A percentile compares a stretch with the other conserved stretches of the same genome.
Conservation (phyloP, 2,329 filamentous ascomycete species). For the Colletotrichum costaricense region DNA sequence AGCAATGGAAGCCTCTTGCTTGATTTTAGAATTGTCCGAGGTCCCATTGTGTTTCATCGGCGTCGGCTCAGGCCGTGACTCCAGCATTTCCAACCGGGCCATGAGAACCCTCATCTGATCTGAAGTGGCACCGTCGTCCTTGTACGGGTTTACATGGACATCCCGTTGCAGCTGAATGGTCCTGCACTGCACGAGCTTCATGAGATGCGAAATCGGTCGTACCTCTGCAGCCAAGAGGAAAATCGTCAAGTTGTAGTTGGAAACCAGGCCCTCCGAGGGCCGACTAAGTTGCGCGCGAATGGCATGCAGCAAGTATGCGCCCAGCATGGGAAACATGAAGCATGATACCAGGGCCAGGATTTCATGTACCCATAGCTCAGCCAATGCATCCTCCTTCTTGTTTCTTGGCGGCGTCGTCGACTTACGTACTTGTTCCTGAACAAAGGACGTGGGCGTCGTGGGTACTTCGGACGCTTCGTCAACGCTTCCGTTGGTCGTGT, state of each 20-base stretch:
- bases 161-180: constrained; percentile 85
- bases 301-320: constrained; percentile 85
- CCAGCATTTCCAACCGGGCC: constrained; percentile 76
- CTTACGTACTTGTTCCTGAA: constrained; percentile 36
- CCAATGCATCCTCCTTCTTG: constrained; percentile 55
- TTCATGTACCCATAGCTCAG: constrained; percentile 81
- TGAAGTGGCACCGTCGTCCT: constrained; percentile 42
- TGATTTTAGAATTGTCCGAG: constrained; percentile 47
- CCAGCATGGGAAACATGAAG: constrained; percentile 80
- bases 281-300: constrained; percentile 85
- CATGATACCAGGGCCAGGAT: constrained; percentile 79
- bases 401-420: constrained; percentile 24
- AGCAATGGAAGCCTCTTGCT: constrained; percentile 56
- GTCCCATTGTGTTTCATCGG: constrained; percentile 45
- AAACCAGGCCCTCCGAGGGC: constrained; percentile 87
- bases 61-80: constrained; percentile 60
- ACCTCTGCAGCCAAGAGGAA: constrained; percentile 91
- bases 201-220: constrained; percentile 82
- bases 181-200: constrained; percentile 81
- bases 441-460: constrained; percentile 49
- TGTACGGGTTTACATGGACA: constrained; percentile 66
- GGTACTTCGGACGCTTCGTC: constrained; percentile 41
- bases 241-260: constrained; percentile 91
- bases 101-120: constrained; percentile 67
- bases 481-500: constrained; percentile 30